Base-by-base conservation (phyloP, 257 asterid genomes). In the Nicotiana tomentosiformis region DNA sequence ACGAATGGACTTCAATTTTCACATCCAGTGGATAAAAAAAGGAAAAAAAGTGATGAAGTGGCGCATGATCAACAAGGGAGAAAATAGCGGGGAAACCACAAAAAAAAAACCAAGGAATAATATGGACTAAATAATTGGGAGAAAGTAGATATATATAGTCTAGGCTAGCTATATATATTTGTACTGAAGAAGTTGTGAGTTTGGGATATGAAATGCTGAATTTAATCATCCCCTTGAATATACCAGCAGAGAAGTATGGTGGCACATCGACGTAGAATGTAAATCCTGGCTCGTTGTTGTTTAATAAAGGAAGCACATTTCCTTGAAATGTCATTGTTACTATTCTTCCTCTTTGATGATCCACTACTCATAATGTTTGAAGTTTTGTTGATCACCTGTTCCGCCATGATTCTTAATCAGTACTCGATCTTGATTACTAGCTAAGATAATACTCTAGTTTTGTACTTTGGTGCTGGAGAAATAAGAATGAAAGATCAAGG, bases 261-360 rank as follows among this genome's bases (percentile, higher is more conserved):
- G 86, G 98, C 95, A 77, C 97, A 92, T 15, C 97, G 95, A 51
- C 98, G 95, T 79, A 93, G 86, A 60, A 93, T 92, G 92, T 93
- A 92, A 80, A 93, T 89, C 65, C 98, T 83, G 10, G 92, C 95
- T 18, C 96, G 83, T 84, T 94, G 98, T 82, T 94, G 91, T 78
- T 90, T 94, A 17, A 91, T 93, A 74, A 94, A 83, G 77, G 91
- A 88, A n/a, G 95, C 91, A 70, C 97, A 94, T 77, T 92, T 94
- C 62, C 90, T 83, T 53, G 92, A 86, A 88, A 93, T 89, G 2
- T 97, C 90, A 80, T 70, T 78, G 17, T 79, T 86, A 0, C 0
- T 35, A 20, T 51, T 68, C 23, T 11, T 20, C 10, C 33, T 26
- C 77, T 23, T 23, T 23, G 67, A 57, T 9, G 16, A 61, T 61